Evolutionary conservation across 441 rosid genomes (phyloP).

Genomic region (Erysimum cheiri): DNA sequence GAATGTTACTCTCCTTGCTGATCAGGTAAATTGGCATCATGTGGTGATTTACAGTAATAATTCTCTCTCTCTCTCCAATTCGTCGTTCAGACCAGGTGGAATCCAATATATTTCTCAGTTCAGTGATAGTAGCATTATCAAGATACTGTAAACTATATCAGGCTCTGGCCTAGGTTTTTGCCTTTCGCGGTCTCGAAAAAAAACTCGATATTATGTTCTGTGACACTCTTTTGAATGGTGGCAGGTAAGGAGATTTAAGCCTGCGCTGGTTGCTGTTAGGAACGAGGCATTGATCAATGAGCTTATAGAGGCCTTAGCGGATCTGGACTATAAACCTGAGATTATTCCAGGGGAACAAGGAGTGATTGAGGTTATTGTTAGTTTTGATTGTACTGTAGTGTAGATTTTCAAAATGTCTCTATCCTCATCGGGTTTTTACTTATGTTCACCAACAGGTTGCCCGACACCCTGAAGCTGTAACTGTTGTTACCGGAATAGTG

Average conservation of each 20-base stretch:
- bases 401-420: background rate
- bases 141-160: background rate
- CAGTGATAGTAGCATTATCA: background rate
- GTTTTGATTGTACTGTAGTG: background rate
- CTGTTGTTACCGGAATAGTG: constrained; percentile 90
- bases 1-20: constrained; percentile 89
- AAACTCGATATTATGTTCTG: too few relatives aligned
- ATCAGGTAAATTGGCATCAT: constrained; percentile 62
- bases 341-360: constrained; percentile 93
- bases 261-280: constrained; percentile 82
- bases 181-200: background rate
- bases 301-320: constrained; percentile 85
- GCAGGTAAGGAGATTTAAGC: constrained; percentile 86
- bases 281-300: constrained; percentile 73
- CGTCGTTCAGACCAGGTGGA: background rate
- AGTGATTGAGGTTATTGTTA: constrained; percentile 62
- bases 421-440: constrained; percentile 5
- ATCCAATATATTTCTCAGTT: background rate
- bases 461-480: constrained; percentile 88
- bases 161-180: background rate
- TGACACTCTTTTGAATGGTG: constrained; percentile 18
- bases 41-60: background rate
- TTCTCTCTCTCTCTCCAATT: background rate
- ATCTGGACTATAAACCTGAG: constrained; percentile 76
- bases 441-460: constrained; percentile 67